Evolutionary conservation across 1,139 yeast genomes (phyloP), one percentile per base, ranked within the genome.

Genomic region (Zygosaccharomyces sapae): DNA sequence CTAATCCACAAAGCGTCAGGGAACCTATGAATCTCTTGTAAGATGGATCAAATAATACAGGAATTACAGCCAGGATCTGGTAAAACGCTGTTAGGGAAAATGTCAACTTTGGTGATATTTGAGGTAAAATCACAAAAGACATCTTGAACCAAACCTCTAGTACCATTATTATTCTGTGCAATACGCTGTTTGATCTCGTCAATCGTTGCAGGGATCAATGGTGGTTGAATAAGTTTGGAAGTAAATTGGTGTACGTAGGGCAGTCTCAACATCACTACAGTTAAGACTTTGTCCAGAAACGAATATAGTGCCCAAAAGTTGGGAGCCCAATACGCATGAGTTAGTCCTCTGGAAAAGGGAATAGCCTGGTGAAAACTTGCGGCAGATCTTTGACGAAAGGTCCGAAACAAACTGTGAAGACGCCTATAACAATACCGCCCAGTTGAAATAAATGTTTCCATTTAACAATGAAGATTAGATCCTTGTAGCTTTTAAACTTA

Each of bases 321-420:
- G 3, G 98, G 97, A 0, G 98, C 98, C 98, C 98, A 92, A 69
- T 92, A 92, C 0, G 97, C 97, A 67, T 92, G 98, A 4, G 97
- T 92, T 36, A 92, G 74, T 1, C 98, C 98, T 62, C 98, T 76
- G 44, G 95, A 84, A 63, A 92, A 92, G 98, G 98, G 68, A 92
- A 92, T 34, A 94, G 69, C 43, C 98, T 73, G 4, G 71, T 65
- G 9, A 87, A 44, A 12, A 92, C 69, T 53, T 87, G 80, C 1
- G 86, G 84, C 45, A 86, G 62, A 38, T 83, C 85, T 5, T 75
- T 80, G 8, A 76, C 68, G 61, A 89, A 89, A 0, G 98, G 99
- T 0, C 75, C 86, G 69, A 94, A 88, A 5, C 96, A 90, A 2
- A 81, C 60, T 0, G 70, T 55, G 55, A 88, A 85, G 0, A 86